Conservation (phyloP, 1,284 basidiomycete genomes). For the Ganoderma sp. region DNA sequence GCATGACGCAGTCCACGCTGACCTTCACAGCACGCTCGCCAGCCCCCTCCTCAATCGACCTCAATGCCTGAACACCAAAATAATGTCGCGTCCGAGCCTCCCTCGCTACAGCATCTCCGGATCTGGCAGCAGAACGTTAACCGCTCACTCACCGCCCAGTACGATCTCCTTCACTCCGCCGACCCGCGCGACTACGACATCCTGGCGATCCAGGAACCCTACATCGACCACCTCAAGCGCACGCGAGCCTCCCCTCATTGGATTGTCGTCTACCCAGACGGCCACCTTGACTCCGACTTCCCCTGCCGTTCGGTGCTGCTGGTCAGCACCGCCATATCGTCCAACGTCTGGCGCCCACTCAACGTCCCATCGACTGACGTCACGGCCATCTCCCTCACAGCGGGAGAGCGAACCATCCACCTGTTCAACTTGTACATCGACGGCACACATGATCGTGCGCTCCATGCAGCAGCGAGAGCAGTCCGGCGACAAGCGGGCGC, state of each 20-base stretch:
- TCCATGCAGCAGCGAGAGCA: slow-evolving; percentile 25
- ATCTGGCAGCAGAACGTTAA: slow-evolving; percentile 42
- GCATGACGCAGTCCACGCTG: too few species aligned
- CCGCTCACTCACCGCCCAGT: slow-evolving; percentile 37
- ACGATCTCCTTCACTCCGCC: slow-evolving; percentile 33
- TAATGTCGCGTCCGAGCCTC: too few species aligned
- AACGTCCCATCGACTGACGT: slow-evolving; percentile 37
- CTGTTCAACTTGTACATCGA: slow-evolving; percentile 49
- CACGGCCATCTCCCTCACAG: slow-evolving; percentile 36
- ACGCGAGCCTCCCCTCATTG: slow-evolving; percentile 34
- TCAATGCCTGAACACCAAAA: too few species aligned
- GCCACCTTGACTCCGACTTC: slow-evolving; percentile 17
- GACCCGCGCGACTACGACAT: slow-evolving; percentile 37
- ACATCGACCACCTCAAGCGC: slow-evolving; percentile 31
- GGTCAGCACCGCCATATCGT: slow-evolving; percentile 37
- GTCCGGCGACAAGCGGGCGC: not conserved
- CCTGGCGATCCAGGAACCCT: slow-evolving; percentile 44
- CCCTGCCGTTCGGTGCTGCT: slow-evolving; percentile 38
- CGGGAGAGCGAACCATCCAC: slow-evolving; percentile 21
- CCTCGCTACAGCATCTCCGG: too few species aligned
- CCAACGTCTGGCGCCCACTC: slow-evolving; percentile 38
- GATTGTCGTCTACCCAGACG: slow-evolving; percentile 39
- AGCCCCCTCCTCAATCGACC: too few species aligned
- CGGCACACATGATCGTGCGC: slow-evolving; percentile 30
- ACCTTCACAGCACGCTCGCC: too few species aligned